Evolutionary conservation across 495 filamentous ascomycete species (phyloP), one percentile per base, ranked within the genome.

Genomic region (Neurospora sp.): DNA sequence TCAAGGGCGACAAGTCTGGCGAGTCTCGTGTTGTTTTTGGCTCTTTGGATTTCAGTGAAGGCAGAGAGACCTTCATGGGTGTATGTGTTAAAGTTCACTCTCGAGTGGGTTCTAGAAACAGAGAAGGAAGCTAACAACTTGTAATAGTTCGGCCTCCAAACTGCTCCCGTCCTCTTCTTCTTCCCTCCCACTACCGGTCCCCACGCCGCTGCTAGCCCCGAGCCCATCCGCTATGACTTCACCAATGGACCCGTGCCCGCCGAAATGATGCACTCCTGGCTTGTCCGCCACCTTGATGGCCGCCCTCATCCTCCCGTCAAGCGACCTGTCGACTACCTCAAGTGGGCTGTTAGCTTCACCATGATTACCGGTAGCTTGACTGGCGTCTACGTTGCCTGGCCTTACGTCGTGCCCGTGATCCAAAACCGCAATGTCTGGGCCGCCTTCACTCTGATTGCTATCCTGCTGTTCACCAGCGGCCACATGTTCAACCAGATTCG

Each of bases 401-500:
- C 94, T 10, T 94, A 94, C 77, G 74, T 97, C 5, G 80, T 96
- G n/a, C 96, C 96, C 37, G 80, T 97, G 71, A 83, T 98, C 42
- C 93, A 93, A 79, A 98, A 92, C 81, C 89, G 94, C 71, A 98
- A 96, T 73, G 82, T 98, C 37, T 99, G 96, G 96, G 94, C 96
- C 39, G 94, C 92, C 37, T 79, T 97, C 75, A 95, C 92, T 79
- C 84, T 99, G 70, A 93, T 99, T 76, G 88, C 89, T 9, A 93
- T 99, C 73, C 89, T 99, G 54, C 85, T 99, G 39, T 99, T 99
- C 84, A 98, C 93, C 40, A 94, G 91, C 75, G 96, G 96, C 17
- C 94, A 98, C 80, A 99, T 99, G 96, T 99, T 94, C 87, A 98
- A 98, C 82, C 96, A 98, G 77, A 99, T 99, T 79, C 88, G 96